Conservation (phyloP, 176 grass and related monocot genomes). For the Zizania latifolia region DNA sequence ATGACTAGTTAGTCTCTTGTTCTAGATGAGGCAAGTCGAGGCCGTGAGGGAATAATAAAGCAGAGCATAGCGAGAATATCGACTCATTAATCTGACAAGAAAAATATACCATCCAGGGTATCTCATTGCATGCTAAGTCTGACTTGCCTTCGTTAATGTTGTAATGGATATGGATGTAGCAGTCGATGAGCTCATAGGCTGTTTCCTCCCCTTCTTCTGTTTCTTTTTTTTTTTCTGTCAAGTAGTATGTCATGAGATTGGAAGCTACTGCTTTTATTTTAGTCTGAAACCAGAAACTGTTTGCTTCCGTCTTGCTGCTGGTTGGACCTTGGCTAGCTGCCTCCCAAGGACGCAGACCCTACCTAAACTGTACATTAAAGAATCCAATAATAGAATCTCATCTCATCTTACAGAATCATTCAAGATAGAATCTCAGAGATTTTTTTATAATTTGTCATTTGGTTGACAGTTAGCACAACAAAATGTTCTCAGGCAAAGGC, state of each 20-base stretch:
- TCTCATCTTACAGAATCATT: not conserved
- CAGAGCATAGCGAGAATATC: not conserved
- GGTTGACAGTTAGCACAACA: not conserved
- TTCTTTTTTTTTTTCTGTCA: not conserved
- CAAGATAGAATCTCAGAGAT: not conserved
- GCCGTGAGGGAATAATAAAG: slow-evolving; percentile 2
- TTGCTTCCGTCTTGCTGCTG: not conserved
- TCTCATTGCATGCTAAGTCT: not conserved
- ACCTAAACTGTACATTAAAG: not conserved
- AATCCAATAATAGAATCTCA: slow-evolving; percentile 5
- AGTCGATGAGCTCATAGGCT: not conserved
- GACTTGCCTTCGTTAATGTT: slow-evolving; percentile 8
- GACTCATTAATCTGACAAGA: not conserved
- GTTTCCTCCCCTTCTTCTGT: not conserved
- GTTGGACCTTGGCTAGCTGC: slow-evolving; percentile 27
- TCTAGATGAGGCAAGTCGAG: slow-evolving; percentile 34
- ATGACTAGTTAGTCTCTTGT: not conserved
- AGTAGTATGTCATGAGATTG: not conserved
- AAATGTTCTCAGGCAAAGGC: not conserved
- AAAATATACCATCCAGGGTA: not conserved
- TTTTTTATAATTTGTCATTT: not conserved
- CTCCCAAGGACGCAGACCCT: not conserved
- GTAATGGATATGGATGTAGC: not conserved
- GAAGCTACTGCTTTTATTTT: not conserved
- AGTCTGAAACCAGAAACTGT: not conserved